A percentile compares a stretch with the other conserved stretches of the same genome.
phyloP scores from a whole-genome alignment of 1,139 yeast genomes.

The Pichia sp. region DNA sequence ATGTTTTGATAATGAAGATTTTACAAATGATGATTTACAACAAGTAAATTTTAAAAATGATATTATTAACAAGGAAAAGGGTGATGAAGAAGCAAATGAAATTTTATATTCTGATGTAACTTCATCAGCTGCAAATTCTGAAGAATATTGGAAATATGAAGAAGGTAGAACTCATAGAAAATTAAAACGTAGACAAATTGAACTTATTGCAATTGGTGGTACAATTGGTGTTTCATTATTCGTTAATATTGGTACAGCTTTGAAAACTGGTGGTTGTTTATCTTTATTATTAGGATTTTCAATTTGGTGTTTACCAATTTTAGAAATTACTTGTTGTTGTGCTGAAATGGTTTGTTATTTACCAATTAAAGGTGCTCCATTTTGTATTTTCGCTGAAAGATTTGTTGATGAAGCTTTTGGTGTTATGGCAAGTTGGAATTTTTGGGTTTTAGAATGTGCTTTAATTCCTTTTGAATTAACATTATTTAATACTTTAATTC shows the following conservation, averaged over 20 bases:
- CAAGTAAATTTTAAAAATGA: too few species aligned
- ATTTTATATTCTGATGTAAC: conserved; percentile 1
- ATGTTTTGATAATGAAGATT: conserved; percentile 12
- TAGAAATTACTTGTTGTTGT: conserved; percentile 40
- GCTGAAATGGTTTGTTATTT: conserved; percentile 52
- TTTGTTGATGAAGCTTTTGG: conserved; percentile 51
- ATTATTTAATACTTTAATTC: conserved; percentile 47
- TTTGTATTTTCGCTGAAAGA: conserved; percentile 49
- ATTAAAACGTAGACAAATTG: conserved; percentile 41
- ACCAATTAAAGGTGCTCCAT: conserved; percentile 45
- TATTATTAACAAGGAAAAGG: not conserved
- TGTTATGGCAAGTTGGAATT: conserved; percentile 46
- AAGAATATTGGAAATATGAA: conserved; percentile 12
- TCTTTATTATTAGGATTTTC: conserved; percentile 63
- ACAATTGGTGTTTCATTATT: conserved; percentile 78
- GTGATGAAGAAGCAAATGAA: not conserved
- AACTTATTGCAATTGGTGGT: conserved; percentile 78
- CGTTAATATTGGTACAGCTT: conserved; percentile 68
- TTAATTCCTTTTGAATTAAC: conserved; percentile 53
- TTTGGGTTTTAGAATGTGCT: conserved; percentile 46
- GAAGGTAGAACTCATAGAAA: conserved; percentile 19
- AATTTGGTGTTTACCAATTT: conserved; percentile 41
- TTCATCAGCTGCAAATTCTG: not conserved
- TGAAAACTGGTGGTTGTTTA: conserved; percentile 72
- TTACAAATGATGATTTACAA: conserved; percentile 5